phyloP scores from a whole-genome alignment of 176 grass and related monocot genomes.

The Saccharum spontaneum region DNA sequence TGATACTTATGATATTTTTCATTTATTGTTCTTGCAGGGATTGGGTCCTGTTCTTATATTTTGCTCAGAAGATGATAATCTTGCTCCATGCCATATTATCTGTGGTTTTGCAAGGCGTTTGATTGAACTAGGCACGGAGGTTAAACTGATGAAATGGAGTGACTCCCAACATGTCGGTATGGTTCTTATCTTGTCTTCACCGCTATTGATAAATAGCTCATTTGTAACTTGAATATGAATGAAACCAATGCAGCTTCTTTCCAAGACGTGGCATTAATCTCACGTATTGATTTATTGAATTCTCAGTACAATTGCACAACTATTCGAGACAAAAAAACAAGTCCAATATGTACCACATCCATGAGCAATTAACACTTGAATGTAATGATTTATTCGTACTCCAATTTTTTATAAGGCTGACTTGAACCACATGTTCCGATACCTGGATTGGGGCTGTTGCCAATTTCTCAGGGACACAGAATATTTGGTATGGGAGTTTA shows the following conservation, averaged over 20 bases:
- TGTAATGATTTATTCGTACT: background rate
- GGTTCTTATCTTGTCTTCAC: slow-evolving; percentile 25
- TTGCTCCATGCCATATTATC: slow-evolving; percentile 76
- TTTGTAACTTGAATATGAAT: slow-evolving; percentile 15
- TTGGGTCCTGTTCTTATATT: slow-evolving; percentile 88
- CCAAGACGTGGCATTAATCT: background rate
- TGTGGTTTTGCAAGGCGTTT: slow-evolving; percentile 72
- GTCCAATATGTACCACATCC: background rate
- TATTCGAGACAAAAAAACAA: background rate
- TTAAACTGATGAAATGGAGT: slow-evolving; percentile 81
- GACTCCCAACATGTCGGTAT: slow-evolving; percentile 68
- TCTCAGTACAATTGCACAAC: slow-evolving; percentile 1
- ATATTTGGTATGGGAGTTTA: background rate
- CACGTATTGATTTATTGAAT: slow-evolving; percentile 23
- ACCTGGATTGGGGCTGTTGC: background rate
- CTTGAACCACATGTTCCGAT: background rate
- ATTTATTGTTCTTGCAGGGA: slow-evolving; percentile 51
- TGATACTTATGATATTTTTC: background rate
- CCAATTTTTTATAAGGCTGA: background rate
- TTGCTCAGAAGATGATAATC: slow-evolving; percentile 86
- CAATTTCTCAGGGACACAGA: background rate
- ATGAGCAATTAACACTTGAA: background rate
- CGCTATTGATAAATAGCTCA: slow-evolving; percentile 5
- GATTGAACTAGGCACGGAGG: slow-evolving; percentile 71
- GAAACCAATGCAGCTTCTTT: background rate